Base-by-base conservation (phyloP, 371 early-diverging fungal species). In the Apophysomyces trapeziformis region DNA sequence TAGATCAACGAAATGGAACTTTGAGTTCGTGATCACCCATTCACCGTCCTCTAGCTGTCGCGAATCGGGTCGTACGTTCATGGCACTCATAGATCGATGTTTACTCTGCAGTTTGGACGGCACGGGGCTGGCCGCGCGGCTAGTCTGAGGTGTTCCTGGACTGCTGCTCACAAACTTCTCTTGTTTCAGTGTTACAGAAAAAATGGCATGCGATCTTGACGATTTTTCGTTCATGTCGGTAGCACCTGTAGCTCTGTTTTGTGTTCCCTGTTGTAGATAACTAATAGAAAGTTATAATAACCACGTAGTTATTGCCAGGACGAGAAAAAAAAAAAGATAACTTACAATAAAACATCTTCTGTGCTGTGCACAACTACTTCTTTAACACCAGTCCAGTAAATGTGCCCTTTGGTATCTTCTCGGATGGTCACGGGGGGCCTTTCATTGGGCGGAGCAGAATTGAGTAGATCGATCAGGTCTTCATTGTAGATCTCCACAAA, bases 1-100 rank as follows among this genome's bases (percentile, higher is more conserved):
- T 70, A 99, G 81, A 87, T 99, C 99, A 44, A 99, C 99, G 88
- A 99, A 99, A 74, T 98, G 95, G 71, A 98, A 96, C 78, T 99
- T 99, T 38, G 95, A 93, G 7, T 85, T 84, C 21, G 93, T 76
- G n/a, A 80, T 74, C 12, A 89, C 63, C 78, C 86, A 84, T 47
- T 87, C 84, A 7, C 82, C 77, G 4, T 79, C 84, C 8, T 76
- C 82, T 26, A 50, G n/a, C 21, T 50, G 54, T 50, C 54, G 54
- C 11, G 21, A 21, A 47, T 38, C n/a, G 14, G 43, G 61, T 44
- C 61, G 26, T 16, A 41, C 39, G 32, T 61, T 46, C 14, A 13
- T 61, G 7, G n/a, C 64, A 26, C 68, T 26, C 62, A 57, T 11
- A 58, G 59, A 61, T 54, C 66, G 58, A 39, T 60, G 47, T 21